phyloP scores from a whole-genome alignment of 306 rosid species.

The Coriaria nepalensis region DNA sequence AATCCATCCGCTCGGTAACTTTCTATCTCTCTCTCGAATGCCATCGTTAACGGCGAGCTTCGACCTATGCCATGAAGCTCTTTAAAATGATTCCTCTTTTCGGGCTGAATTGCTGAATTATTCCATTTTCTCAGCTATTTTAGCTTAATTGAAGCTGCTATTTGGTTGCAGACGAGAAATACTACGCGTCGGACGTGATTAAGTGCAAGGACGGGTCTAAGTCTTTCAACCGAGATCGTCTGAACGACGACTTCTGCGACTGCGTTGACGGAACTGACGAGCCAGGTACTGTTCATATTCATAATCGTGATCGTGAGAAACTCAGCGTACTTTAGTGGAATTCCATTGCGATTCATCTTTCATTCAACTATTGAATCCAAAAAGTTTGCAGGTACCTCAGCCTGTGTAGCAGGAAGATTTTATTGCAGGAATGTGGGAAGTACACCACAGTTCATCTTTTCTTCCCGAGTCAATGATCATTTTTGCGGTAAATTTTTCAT shows the following conservation, averaged over 20 bases:
- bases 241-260: constrained; percentile 75
- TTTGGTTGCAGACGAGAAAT: constrained; percentile 57
- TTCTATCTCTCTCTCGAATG: constrained; percentile 1
- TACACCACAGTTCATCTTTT: constrained; percentile 61
- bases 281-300: constrained; percentile 29
- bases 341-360: too few relatives aligned
- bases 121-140: constrained; percentile 1
- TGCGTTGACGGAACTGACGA: constrained; percentile 89
- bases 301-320: too few relatives aligned
- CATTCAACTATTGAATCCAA: too few relatives aligned
- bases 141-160: constrained; percentile 10
- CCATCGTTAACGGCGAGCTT: background rate
- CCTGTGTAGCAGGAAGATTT: constrained; percentile 64
- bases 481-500: constrained; percentile 46
- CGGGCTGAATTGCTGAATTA: background rate
- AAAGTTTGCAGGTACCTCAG: constrained; percentile 64
- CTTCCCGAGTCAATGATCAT: constrained; percentile 68
- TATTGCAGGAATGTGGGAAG: constrained; percentile 76
- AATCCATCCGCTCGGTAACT: constrained; percentile 64
- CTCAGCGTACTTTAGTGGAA: too few relatives aligned
- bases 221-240: constrained; percentile 57
- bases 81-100: background rate
- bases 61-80: background rate
- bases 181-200: constrained; percentile 41
- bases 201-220: constrained; percentile 65